phyloP scores from a whole-genome alignment of 371 early-diverging fungal genomes.

The Apophysomyces trapeziformis region DNA sequence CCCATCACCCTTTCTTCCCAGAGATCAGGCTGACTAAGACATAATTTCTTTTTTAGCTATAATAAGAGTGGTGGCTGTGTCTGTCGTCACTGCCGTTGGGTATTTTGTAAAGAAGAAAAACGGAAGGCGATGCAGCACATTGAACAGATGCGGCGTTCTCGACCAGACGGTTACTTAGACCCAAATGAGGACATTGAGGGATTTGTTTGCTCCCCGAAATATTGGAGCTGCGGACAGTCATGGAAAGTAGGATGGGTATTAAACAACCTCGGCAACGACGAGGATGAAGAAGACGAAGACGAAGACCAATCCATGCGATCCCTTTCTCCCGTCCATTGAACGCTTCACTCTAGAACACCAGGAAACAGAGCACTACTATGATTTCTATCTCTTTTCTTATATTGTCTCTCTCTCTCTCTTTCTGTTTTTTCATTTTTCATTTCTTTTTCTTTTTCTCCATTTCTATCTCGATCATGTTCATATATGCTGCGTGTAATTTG shows the following conservation, averaged over 20 bases:
- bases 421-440: not conserved
- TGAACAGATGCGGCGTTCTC: conserved; percentile 42
- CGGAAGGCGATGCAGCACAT: conserved; percentile 50
- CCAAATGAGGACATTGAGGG: conserved; percentile 51
- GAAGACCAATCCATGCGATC: conserved; percentile 7
- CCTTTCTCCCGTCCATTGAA: not conserved
- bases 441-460: not conserved
- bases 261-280: conserved; percentile 27
- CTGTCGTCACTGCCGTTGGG: conserved; percentile 54
- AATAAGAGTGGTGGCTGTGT: conserved; percentile 52
- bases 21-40: conserved; percentile 9
- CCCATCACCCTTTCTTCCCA: conserved; percentile 1
- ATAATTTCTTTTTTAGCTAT: conserved; percentile 32
- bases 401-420: not conserved
- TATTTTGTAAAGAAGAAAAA: conserved; percentile 56
- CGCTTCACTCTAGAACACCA: not conserved
- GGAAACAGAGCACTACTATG: too few relatives aligned
- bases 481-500: conserved; percentile 3
- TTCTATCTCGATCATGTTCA: not conserved
- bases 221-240: conserved; percentile 47
- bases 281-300: conserved; percentile 27
- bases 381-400: not conserved
- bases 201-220: conserved; percentile 51
- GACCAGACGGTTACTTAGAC: conserved; percentile 43
- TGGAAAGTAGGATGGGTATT: conserved; percentile 58